Evolutionary conservation across 331 rosid species (phyloP).

Genomic region (Ulmus americana): DNA sequence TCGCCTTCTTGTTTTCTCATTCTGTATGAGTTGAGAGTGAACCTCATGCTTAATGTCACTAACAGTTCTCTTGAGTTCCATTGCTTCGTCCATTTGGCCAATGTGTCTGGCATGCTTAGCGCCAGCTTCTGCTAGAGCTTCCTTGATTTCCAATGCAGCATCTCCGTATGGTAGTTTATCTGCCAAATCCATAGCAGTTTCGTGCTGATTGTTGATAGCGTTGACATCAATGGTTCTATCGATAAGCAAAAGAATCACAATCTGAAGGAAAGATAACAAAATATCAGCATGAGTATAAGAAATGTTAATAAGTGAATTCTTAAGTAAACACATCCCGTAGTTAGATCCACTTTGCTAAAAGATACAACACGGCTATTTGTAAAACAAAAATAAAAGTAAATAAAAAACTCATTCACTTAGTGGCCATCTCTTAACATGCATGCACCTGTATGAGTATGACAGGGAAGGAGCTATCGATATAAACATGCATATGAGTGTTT

Average conservation of each 20-base stretch:
- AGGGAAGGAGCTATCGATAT: too few relatives aligned
- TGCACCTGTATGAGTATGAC: too few relatives aligned
- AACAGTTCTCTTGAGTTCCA: constrained; percentile 90
- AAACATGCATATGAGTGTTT: too few relatives aligned
- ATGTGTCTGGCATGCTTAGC: constrained; percentile 78
- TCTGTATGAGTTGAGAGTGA: constrained; percentile 70
- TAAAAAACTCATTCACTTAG: too few relatives aligned
- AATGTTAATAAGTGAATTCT: background rate
- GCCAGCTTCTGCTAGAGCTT: constrained; percentile 66
- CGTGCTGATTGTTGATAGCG: constrained; percentile 63
- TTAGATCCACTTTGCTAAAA: too few relatives aligned
- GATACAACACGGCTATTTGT: too few relatives aligned
- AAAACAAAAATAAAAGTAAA: too few relatives aligned
- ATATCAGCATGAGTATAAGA: constrained; percentile 14
- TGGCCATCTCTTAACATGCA: too few relatives aligned
- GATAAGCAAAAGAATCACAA: constrained; percentile 53
- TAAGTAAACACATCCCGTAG: constrained; percentile 1
- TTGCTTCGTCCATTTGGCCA: constrained; percentile 79
- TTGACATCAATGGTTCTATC: constrained; percentile 59
- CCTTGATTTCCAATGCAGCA: constrained; percentile 57
- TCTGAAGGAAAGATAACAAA: constrained; percentile 40
- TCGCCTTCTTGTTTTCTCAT: constrained; percentile 66
- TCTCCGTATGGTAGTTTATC: constrained; percentile 73
- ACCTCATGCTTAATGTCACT: constrained; percentile 96
- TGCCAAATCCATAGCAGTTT: constrained; percentile 94